phyloP scores from a whole-genome alignment of 495 filamentous ascomycete genomes.

The Lasiosphaeris hirsuta region DNA sequence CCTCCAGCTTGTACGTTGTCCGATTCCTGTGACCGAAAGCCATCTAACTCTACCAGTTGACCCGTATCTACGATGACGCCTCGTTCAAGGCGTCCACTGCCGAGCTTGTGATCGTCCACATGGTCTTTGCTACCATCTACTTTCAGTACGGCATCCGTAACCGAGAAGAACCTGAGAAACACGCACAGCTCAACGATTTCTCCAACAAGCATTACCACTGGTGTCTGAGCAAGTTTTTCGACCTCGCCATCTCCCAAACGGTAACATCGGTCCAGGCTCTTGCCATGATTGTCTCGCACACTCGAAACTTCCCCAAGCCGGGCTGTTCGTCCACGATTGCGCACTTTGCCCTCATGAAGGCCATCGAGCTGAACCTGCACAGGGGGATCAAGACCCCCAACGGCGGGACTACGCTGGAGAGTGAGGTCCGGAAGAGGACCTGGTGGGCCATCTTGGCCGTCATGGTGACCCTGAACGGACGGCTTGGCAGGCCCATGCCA shows the following conservation, averaged over 20 bases:
- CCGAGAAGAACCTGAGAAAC: slow-evolving; percentile 49
- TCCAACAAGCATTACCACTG: slow-evolving; percentile 77
- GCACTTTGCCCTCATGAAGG: slow-evolving; percentile 57
- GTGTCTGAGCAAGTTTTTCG: slow-evolving; percentile 60
- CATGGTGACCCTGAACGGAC: slow-evolving; percentile 62
- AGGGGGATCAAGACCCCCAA: slow-evolving; percentile 59
- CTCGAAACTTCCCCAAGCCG: slow-evolving; percentile 75
- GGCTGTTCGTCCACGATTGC: slow-evolving; percentile 65
- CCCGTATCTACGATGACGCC: slow-evolving; percentile 60
- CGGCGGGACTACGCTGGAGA: slow-evolving; percentile 55
- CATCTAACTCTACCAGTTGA: slow-evolving; percentile 42
- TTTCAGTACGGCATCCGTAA: slow-evolving; percentile 69
- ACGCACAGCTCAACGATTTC: slow-evolving; percentile 50
- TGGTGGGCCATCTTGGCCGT: slow-evolving; percentile 69
- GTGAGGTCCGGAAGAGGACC: slow-evolving; percentile 71
- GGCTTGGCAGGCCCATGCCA: slow-evolving; percentile 72
- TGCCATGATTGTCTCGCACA: slow-evolving; percentile 62
- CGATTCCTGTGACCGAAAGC: background rate
- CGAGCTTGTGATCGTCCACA: slow-evolving; percentile 69
- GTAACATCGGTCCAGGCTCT: slow-evolving; percentile 68
- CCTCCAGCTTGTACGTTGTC: slow-evolving; percentile 54
- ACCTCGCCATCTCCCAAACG: slow-evolving; percentile 56
- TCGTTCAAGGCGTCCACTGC: slow-evolving; percentile 56
- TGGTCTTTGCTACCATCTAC: slow-evolving; percentile 72
- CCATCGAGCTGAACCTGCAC: slow-evolving; percentile 70